Conservation (phyloP, 805 yeast species). For the Kuraishia hungarica region DNA sequence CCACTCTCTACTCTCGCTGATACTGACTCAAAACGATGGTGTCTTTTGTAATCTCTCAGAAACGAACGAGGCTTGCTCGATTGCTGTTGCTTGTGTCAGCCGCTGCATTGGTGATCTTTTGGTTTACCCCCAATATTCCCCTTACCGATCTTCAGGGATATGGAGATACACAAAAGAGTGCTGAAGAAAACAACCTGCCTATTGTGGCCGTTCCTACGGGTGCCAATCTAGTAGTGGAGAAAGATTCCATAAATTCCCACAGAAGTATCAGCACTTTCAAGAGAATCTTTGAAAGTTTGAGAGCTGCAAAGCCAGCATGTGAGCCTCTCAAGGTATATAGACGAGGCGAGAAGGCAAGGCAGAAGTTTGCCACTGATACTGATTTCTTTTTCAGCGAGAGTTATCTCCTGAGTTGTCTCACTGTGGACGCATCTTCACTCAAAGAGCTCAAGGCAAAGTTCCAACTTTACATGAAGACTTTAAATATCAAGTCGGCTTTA, state of each 20-base stretch:
- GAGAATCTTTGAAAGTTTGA: slow-evolving; percentile 16
- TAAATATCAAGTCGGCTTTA: slow-evolving; percentile 22
- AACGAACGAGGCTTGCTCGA: not conserved
- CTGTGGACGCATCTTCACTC: slow-evolving; percentile 26
- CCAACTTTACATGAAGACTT: slow-evolving; percentile 20
- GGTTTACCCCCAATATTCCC: not conserved
- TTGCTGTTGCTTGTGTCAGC: not conserved
- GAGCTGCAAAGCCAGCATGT: slow-evolving; percentile 22
- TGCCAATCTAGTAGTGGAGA: not conserved
- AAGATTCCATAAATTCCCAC: not conserved
- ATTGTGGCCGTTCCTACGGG: not conserved
- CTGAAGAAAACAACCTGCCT: not conserved
- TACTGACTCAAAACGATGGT: not conserved
- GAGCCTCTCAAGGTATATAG: slow-evolving; percentile 35
- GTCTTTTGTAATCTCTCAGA: not conserved
- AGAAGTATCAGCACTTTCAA: not conserved
- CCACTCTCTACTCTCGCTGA: no score
- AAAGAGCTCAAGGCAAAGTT: slow-evolving; percentile 30
- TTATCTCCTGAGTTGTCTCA: slow-evolving; percentile 34
- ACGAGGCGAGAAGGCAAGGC: slow-evolving; percentile 30
- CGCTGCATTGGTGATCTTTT: not conserved
- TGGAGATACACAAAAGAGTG: not conserved
- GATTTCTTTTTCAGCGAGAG: slow-evolving; percentile 35
- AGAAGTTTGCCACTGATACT: slow-evolving; percentile 29
- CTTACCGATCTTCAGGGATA: not conserved